Conservation (phyloP, 148 eudicot genomes). For the Selenicereus undatus region DNA sequence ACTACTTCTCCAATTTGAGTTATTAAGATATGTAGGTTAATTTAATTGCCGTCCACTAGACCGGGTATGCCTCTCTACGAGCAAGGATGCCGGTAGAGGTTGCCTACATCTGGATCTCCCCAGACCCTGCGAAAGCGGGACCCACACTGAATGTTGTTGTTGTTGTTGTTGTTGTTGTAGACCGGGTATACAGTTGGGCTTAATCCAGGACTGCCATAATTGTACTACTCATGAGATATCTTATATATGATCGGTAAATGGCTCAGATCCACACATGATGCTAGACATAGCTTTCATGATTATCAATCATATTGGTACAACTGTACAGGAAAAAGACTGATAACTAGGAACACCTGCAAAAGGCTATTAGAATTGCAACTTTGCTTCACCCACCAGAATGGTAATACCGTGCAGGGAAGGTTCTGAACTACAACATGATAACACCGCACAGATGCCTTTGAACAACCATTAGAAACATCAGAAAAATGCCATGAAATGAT, state of each 20-base stretch:
- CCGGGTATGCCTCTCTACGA: too few relatives aligned
- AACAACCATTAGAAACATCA: neutral
- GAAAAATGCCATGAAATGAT: neutral
- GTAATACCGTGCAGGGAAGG: neutral
- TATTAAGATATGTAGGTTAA: too few relatives aligned
- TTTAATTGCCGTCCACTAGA: too few relatives aligned
- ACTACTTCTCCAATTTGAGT: too few relatives aligned
- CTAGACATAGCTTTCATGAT: neutral
- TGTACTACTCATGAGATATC: too few relatives aligned
- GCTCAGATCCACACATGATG: neutral
- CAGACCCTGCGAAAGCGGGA: too few relatives aligned
- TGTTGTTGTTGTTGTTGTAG: too few relatives aligned
- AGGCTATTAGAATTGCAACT: neutral
- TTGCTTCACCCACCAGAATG: neutral
- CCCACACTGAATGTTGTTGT: too few relatives aligned
- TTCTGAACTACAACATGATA: neutral
- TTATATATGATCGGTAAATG: neutral
- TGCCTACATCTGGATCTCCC: too few relatives aligned
- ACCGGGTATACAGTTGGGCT: too few relatives aligned
- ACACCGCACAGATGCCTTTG: neutral
- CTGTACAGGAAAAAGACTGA: neutral
- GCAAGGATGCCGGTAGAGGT: too few relatives aligned
- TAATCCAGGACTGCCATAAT: too few relatives aligned
- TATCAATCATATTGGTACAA: neutral
- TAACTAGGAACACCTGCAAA: neutral